Evolutionary conservation across 2,329 filamentous ascomycete species (phyloP), one percentile per base, ranked within the genome.

Genomic region (Alternaria brassicae): DNA sequence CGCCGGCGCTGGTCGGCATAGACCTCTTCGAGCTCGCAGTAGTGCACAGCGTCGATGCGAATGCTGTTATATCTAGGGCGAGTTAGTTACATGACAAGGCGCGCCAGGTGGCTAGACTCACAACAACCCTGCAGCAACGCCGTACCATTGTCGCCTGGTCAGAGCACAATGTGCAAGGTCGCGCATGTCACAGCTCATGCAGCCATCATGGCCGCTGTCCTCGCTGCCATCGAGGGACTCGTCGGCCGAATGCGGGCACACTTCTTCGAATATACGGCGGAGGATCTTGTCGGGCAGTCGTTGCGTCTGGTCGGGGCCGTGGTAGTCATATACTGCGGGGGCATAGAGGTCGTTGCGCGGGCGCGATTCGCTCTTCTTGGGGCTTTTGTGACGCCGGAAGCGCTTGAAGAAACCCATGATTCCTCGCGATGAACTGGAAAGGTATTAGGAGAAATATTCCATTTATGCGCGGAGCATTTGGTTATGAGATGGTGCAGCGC

Each of bases 31-130:
- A 91, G 89, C 65, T 91, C 88, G 82, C 94, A 98, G 80, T 97
- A 97, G 79, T 98, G 94, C 30, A 97, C 93, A 17, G 91, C 87
- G 76, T 98, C 94, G 76, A 98, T 95, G 60, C 93, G 91, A 66
- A 98, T 89, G 81, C 92, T 93, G 71, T 89, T 89, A 77, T 96
- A 96, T 67, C 92, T 96, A 61, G 54, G 17, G 48, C 34, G 34
- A 55, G 60, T 68, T 54, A 63, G 62, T 36, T 28, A 45, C 56
- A 32, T 25, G 2, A 19, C 34, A 12, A 47, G 37, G 23, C 8
- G 34, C 12, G 28, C 17, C 52, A 34, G 37, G 32, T 32, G 40
- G 41, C 28, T 21, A 8, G 34, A 85, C 90, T 77, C 83, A 96
- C 91, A 89, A 80, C 53, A 87, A 69, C 28, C 80, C 76, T 63